Evolutionary conservation across 2,329 filamentous ascomycete species (phyloP).

Genomic region (Epichloe festucae): DNA sequence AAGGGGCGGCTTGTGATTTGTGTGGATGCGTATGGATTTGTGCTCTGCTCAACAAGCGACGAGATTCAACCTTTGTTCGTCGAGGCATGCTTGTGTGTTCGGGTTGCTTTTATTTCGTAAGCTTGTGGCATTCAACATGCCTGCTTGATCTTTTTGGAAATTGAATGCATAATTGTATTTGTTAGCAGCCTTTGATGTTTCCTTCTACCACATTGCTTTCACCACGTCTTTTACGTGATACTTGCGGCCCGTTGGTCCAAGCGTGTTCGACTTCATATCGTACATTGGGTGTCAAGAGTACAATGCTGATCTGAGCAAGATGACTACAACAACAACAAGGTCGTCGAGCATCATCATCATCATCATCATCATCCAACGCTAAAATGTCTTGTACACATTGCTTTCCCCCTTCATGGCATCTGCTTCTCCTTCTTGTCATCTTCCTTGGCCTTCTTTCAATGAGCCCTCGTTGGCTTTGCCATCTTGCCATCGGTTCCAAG

Average conservation of each 20-base stretch:
- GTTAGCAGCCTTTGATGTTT: no score
- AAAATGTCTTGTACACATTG: background rate
- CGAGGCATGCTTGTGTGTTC: background rate
- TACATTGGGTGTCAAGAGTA: no score
- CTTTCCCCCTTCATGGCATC: background rate
- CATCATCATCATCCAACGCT: background rate
- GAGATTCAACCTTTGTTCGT: background rate
- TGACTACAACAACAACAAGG: background rate
- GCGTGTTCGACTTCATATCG: no score
- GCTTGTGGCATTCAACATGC: background rate
- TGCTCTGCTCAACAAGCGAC: background rate
- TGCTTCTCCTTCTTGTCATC: background rate
- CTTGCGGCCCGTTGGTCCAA: no score
- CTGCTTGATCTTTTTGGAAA: background rate
- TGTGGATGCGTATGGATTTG: no score
- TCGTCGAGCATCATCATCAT: background rate
- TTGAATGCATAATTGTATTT: no score
- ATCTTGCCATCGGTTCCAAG: constrained; percentile 25
- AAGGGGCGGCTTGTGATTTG: background rate
- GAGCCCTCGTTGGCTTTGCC: constrained; percentile 5
- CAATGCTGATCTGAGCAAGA: background rate
- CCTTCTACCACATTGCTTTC: no score
- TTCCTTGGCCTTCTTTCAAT: background rate
- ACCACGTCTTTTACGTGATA: no score
- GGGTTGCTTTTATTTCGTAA: background rate